A percentile compares a stretch with the other conserved stretches of the same genome.
Conservation (phyloP, 2,329 filamentous ascomycete genomes). For the Botrytis tulipae region DNA sequence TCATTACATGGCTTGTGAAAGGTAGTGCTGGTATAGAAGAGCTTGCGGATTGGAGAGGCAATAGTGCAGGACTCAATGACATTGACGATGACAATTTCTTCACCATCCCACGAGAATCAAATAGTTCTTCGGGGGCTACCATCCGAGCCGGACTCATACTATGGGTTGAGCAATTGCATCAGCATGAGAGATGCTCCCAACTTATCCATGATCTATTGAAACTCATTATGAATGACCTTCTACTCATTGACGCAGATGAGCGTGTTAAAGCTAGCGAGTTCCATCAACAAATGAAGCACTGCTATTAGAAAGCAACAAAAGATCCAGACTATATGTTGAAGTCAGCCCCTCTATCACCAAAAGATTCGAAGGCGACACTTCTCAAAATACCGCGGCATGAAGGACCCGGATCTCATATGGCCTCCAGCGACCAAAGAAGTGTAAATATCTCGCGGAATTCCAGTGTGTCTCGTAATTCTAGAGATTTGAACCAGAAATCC, state of each 20-base stretch:
- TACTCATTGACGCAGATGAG: conserved; percentile 22
- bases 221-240: conserved; percentile 22
- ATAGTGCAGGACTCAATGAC: neutral
- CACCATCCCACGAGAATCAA: conserved; percentile 19
- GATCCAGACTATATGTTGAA: conserved; percentile 26
- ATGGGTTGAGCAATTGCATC: conserved; percentile 22
- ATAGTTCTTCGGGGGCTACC: conserved; percentile 2
- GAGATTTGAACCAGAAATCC: no score
- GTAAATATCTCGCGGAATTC: no score
- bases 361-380: neutral
- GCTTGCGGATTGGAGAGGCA: conserved; percentile 23
- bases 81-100: conserved; percentile 32
- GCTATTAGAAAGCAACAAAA: neutral
- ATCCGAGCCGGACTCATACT: conserved; percentile 4
- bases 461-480: neutral
- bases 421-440: neutral
- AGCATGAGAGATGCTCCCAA: conserved; percentile 23
- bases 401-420: no score
- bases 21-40: conserved; percentile 29
- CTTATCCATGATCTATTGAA: conserved; percentile 28
- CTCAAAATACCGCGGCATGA: neutral
- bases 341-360: conserved; percentile 1
- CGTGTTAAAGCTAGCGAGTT: conserved; percentile 19
- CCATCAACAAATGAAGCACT: conserved; percentile 2
- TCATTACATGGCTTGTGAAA: conserved; percentile 40